Evolutionary conservation across 805 yeast species (phyloP).

Genomic region (Komagataella pseudopastoris): DNA sequence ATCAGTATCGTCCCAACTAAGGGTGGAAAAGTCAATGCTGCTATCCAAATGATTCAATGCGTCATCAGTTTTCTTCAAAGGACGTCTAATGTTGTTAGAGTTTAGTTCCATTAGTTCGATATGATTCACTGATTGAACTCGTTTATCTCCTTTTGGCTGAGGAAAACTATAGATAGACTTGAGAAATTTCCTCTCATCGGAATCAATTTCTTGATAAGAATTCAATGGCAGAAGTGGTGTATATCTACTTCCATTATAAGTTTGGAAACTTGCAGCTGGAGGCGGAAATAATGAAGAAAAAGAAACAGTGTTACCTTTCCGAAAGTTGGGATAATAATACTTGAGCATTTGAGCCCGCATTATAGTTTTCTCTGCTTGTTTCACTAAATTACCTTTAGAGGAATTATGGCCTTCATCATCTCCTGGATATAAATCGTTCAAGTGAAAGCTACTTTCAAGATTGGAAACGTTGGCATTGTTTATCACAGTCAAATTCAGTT

Average conservation of each 20-base stretch:
- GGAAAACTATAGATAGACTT: neutral
- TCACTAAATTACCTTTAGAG: neutral
- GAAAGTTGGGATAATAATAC: neutral
- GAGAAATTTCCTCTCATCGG: neutral
- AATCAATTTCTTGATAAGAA: neutral
- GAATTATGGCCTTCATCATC: no score
- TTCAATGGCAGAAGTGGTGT: neutral
- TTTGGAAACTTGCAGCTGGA: neutral
- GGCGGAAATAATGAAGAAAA: neutral
- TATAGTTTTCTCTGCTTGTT: neutral
- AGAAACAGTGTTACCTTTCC: neutral
- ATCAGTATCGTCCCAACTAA: constrained; percentile 65
- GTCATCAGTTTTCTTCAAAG: neutral
- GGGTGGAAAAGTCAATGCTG: constrained; percentile 52
- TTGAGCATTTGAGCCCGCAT: neutral
- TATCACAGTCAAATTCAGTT: neutral
- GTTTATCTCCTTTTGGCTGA: neutral
- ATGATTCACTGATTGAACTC: neutral
- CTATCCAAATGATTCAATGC: constrained; percentile 20
- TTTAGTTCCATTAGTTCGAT: neutral
- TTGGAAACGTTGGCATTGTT: neutral
- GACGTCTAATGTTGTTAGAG: neutral
- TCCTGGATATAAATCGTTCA: neutral
- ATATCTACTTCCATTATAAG: neutral
- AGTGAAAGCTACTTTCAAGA: neutral